Evolutionary conservation across 139 green algal species (phyloP).

Genomic region (Chlorella sorokiniana): DNA sequence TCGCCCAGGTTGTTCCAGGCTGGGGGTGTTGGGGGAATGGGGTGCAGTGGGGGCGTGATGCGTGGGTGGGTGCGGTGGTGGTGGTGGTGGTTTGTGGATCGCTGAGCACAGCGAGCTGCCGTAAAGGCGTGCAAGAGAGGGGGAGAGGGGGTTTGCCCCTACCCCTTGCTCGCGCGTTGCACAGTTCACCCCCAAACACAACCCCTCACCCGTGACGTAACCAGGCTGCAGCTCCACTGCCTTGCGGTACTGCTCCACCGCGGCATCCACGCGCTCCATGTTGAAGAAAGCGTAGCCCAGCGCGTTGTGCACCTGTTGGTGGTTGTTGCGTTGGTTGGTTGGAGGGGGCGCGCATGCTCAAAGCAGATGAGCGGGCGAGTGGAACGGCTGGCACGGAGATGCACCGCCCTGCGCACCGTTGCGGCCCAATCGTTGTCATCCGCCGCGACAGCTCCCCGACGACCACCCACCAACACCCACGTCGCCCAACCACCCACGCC

Average conservation of each 20-base stretch:
- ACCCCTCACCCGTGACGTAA: slow-evolving; percentile 34
- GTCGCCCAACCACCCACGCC: background rate
- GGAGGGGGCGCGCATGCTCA: background rate
- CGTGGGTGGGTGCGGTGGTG: background rate
- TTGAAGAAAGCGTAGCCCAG: slow-evolving; percentile 95
- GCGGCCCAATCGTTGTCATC: too few species aligned
- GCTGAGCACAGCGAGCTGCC: slow-evolving; percentile 33
- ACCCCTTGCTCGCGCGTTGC: background rate
- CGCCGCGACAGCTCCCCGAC: too few species aligned
- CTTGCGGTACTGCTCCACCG: slow-evolving; percentile 82
- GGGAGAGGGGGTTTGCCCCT: background rate
- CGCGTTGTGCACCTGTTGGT: slow-evolving; percentile 92
- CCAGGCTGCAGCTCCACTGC: slow-evolving; percentile 86
- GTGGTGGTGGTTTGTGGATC: background rate
- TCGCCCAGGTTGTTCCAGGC: slow-evolving; percentile 99
- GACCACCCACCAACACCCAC: background rate
- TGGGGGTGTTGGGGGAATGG: slow-evolving; percentile 79
- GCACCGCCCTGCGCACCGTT: too few species aligned
- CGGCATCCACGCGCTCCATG: slow-evolving; percentile 74
- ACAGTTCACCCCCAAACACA: background rate
- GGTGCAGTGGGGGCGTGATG: background rate
- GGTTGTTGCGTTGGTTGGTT: too few species aligned
- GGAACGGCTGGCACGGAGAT: background rate
- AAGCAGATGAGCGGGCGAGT: background rate
- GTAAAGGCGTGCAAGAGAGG: background rate